A percentile compares a stretch with the other conserved stretches of the same genome.
phyloP scores from a whole-genome alignment of 2,329 filamentous ascomycete genomes.

The Catunica adiposa region DNA sequence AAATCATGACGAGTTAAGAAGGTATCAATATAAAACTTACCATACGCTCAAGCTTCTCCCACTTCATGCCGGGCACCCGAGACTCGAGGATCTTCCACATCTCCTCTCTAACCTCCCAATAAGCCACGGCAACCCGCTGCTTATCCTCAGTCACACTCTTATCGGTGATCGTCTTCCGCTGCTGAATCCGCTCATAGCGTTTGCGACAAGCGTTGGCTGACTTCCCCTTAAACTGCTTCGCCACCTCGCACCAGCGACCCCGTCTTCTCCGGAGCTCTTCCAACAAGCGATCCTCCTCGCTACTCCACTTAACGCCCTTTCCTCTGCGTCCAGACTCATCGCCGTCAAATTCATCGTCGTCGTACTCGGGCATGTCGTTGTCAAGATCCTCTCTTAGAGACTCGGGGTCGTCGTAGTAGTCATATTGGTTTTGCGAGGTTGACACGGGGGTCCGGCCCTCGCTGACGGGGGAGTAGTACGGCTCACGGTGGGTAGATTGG shows the following conservation, averaged over 20 bases:
- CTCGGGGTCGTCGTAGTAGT: slow-evolving; percentile 9
- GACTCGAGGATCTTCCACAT: slow-evolving; percentile 65
- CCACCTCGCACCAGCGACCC: slow-evolving; percentile 11
- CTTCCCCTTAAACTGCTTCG: slow-evolving; percentile 53
- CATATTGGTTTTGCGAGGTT: slow-evolving; percentile 8
- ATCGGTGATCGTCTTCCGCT: slow-evolving; percentile 37
- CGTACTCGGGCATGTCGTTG: slow-evolving; percentile 5
- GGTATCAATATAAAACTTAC: too few relatives aligned
- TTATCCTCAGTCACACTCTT: slow-evolving; percentile 38
- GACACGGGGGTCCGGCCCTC: slow-evolving; percentile 10
- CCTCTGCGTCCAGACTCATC: slow-evolving; percentile 9
- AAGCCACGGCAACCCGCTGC: slow-evolving; percentile 54
- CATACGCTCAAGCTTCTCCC: slow-evolving; percentile 51
- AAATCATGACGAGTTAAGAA: too few relatives aligned
- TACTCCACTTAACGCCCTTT: slow-evolving; percentile 63
- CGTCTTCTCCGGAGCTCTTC: slow-evolving; percentile 11
- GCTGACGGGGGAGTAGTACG: slow-evolving; percentile 14
- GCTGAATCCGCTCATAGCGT: slow-evolving; percentile 69
- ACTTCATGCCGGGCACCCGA: slow-evolving; percentile 59
- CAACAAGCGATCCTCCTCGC: slow-evolving; percentile 42
- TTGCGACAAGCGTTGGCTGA: slow-evolving; percentile 75
- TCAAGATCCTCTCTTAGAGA: slow-evolving; percentile 8
- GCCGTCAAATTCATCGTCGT: slow-evolving; percentile 9
- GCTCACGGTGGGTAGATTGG: slow-evolving; percentile 7
- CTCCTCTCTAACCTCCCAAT: slow-evolving; percentile 62